phyloP scores from a whole-genome alignment of 495 filamentous ascomycete genomes.

The Cercophora sp. region DNA sequence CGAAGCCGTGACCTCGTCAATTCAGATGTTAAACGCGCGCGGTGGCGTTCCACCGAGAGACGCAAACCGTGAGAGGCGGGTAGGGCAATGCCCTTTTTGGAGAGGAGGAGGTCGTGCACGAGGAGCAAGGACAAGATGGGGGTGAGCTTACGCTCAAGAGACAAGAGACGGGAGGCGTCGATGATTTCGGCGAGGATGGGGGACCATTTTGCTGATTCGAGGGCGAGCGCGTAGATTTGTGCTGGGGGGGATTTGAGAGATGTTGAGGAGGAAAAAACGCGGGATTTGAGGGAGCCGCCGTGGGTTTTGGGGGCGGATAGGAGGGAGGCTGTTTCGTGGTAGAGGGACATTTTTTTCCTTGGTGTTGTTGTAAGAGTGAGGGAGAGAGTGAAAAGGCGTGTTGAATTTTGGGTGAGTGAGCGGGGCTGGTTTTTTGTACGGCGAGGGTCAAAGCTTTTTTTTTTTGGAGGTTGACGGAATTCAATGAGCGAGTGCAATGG shows the following conservation, averaged over 20 bases:
- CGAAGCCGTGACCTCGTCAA: slow-evolving; percentile 73
- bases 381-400: neutral
- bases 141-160: slow-evolving; percentile 78
- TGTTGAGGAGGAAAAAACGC: slow-evolving; percentile 64
- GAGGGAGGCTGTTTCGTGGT: slow-evolving; percentile 80
- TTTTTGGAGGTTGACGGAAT: no score
- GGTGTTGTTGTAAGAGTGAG: neutral
- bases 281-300: slow-evolving; percentile 75
- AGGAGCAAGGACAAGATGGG: slow-evolving; percentile 78
- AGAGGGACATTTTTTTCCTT: slow-evolving; percentile 69
- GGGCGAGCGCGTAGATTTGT: slow-evolving; percentile 79
- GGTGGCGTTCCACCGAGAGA: slow-evolving; percentile 71
- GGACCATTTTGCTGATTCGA: slow-evolving; percentile 89
- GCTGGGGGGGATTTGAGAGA: slow-evolving; percentile 69
- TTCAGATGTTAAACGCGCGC: slow-evolving; percentile 73
- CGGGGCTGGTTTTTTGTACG: no score
- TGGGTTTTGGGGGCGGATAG: slow-evolving; percentile 57
- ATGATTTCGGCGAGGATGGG: slow-evolving; percentile 79
- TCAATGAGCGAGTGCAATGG: no score
- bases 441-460: no score
- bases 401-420: no score
- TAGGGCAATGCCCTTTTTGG: slow-evolving; percentile 74
- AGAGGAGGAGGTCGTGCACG: slow-evolving; percentile 78
- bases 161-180: slow-evolving; percentile 65
- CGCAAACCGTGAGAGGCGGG: slow-evolving; percentile 72